Evolutionary conservation across 345 rosid species (phyloP).

Genomic region (Eucalyptus microcorys): DNA sequence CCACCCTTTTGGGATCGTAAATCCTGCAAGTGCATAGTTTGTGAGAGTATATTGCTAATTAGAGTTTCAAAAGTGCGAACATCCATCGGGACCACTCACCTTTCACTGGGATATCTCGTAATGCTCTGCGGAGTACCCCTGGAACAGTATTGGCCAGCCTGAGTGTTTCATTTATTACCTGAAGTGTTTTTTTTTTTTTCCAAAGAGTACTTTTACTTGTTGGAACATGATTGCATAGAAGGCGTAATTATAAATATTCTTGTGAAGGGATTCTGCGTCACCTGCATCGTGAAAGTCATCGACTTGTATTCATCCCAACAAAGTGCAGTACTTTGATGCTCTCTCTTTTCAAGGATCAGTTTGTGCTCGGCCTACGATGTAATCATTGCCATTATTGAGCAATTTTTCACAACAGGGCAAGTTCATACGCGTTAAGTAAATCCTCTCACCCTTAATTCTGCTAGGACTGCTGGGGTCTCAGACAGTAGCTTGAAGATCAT

Average conservation of each 20-base stretch:
- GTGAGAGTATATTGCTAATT: neutral
- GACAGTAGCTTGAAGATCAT: neutral
- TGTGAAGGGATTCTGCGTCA: neutral
- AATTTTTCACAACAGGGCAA: neutral
- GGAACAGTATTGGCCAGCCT: constrained; percentile 25
- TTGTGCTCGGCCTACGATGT: neutral
- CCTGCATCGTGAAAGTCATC: neutral
- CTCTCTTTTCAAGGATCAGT: neutral
- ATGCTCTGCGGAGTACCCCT: constrained; percentile 16
- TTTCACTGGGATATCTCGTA: constrained; percentile 5
- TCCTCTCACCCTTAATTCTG: neutral
- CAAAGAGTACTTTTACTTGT: neutral
- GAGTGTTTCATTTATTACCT: constrained; percentile 38
- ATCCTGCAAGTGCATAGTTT: neutral
- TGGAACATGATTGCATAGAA: neutral
- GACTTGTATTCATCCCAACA: neutral
- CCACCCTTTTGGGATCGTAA: constrained; percentile 21
- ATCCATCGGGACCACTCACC: neutral
- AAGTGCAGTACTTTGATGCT: neutral
- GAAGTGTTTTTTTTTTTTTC: neutral
- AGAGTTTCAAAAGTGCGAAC: neutral
- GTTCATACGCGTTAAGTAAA: neutral
- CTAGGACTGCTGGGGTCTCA: neutral
- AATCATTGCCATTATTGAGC: neutral
- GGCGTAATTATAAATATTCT: too few relatives aligned